phyloP scores from a whole-genome alignment of 305 asterid genomes.

The Fraxinus floribunda region DNA sequence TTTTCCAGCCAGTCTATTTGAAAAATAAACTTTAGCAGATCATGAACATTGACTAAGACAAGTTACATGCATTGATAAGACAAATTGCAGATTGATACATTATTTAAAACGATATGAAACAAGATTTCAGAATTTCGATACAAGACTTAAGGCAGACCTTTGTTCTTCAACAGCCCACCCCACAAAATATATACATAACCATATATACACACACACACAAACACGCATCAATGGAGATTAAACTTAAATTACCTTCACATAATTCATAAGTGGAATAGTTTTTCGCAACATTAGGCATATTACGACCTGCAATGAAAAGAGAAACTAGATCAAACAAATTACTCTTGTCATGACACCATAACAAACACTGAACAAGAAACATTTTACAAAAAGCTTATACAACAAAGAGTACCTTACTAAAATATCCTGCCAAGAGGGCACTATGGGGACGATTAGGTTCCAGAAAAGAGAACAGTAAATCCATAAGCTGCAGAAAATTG shows the following conservation, averaged over 20 bases:
- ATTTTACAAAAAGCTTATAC: not conserved
- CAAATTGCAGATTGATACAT: not conserved
- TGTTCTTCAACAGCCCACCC: constrained; percentile 5
- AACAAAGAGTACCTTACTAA: constrained; percentile 72
- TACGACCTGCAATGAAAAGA: constrained; percentile 65
- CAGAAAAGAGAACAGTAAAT: constrained; percentile 91
- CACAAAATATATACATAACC: not conserved
- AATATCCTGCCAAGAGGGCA: constrained; percentile 92
- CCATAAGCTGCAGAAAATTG: constrained; percentile 74
- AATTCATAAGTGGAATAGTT: constrained; percentile 82
- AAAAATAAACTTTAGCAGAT: not conserved
- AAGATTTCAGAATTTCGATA: constrained; percentile 10
- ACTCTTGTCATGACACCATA: constrained; percentile 13
- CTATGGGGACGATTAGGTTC: constrained; percentile 82
- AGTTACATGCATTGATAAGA: not conserved
- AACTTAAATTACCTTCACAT: constrained; percentile 65
- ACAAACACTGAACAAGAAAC: constrained; percentile 11
- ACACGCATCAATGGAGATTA: not conserved
- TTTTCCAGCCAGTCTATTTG: not conserved
- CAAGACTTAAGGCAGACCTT: constrained; percentile 9
- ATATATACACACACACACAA: not conserved
- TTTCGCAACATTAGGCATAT: constrained; percentile 91
- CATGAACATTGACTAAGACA: not conserved
- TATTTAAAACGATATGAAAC: not conserved
- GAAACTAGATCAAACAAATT: constrained; percentile 30